Evolutionary conservation across 2,329 filamentous ascomycete species (phyloP).

Genomic region (Talaromyces pinophilus): DNA sequence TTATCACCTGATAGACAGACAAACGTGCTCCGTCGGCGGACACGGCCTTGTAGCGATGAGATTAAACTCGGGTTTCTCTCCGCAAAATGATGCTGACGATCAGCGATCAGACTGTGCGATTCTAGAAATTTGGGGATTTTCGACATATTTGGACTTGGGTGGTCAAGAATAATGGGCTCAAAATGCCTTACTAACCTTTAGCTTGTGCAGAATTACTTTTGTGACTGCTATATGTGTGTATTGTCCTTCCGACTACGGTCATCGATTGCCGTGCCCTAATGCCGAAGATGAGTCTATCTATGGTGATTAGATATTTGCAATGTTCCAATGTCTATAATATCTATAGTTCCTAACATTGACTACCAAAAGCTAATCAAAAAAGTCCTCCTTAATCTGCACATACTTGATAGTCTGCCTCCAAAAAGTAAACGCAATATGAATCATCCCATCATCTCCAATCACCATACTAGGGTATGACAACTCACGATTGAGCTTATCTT

Average conservation of each 20-base stretch:
- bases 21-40: neutral
- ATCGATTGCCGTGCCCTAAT: neutral
- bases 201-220: neutral
- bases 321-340: too few species aligned
- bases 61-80: neutral
- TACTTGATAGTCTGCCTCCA: constrained; percentile 49
- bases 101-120: neutral
- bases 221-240: neutral
- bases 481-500: constrained; percentile 46
- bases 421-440: constrained; percentile 48
- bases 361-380: constrained; percentile 3
- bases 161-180: neutral
- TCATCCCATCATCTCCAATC: constrained; percentile 29
- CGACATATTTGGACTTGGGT: neutral
- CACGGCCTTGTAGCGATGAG: neutral
- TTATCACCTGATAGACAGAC: neutral
- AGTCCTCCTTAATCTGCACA: constrained; percentile 31
- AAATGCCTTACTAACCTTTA: neutral
- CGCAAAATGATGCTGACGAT: neutral
- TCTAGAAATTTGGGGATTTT: neutral
- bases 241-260: neutral
- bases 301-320: too few species aligned
- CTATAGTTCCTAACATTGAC: too few species aligned
- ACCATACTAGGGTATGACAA: constrained; percentile 50
- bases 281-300: neutral